Base-by-base conservation (phyloP, 1,284 basidiomycete species). In the Megacollybia platyphylla region DNA sequence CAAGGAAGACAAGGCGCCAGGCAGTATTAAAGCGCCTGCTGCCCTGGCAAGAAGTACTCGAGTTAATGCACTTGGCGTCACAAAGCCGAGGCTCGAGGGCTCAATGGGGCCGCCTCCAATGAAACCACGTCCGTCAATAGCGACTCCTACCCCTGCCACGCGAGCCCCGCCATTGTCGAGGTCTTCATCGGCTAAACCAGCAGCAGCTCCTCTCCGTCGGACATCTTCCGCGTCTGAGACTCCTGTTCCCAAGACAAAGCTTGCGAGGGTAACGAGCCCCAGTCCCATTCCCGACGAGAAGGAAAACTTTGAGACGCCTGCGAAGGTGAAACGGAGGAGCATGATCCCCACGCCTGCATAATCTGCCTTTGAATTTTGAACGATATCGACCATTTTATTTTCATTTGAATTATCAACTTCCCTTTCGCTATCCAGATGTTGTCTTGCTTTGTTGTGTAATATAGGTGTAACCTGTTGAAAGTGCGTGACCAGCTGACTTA, bases 41-140 rank as follows among this genome's bases (percentile, higher is more conserved):
- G 59, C 70, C 7, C 59, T 78, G 5, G 65, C 62, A 32, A 71
- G 63, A 54, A 77, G 72, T 49, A 54, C 58, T 20, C 72, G 77
- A 2, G 52, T 64, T 4, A 79, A 71, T 45, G 54, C 49, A 13
- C 48, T 50, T 7, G 40, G 47, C 6, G 41, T 15, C 17, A n/a
- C 18, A 7, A 39, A 20, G 5, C 28, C 26, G 20, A 8, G 32
- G 43, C 40, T 52, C 17, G 57, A 59, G 38, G 65, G 67, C 7
- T 60, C 67, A 0, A 71, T 73, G 68, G 73, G 65, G 1, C 72
- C 71, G 3, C 73, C 75, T 13, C 60, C 59, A 5, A 48, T 56
- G 29, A 59, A 57, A 43, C 39, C 54, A n/a, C 66, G 69, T 34
- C 46, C 62, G 0, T 67, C 69, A 2, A 39, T 57, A 8, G 45